These are phyloP conservation scores for Aspergillus funiculosus DNA, from an alignment of 495 filamentous ascomycete genomes.

Conservation along the genomic window DNA sequence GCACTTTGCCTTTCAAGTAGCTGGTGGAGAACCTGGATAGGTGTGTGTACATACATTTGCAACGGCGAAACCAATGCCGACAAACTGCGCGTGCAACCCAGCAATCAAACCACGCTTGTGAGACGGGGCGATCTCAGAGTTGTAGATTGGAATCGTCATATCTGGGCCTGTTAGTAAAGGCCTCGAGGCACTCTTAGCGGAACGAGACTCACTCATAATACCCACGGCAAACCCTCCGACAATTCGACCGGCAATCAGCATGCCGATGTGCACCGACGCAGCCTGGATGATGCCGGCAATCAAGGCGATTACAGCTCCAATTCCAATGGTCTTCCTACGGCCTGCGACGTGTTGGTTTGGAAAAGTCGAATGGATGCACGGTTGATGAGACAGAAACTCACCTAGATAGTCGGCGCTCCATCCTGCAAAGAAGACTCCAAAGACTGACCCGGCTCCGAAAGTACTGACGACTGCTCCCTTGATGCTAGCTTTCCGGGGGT, in stretches of 20 bases:
- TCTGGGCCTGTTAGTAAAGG: neutral
- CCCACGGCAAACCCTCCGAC: constrained; percentile 10
- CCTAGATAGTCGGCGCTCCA: constrained; percentile 11
- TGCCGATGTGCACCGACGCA: constrained; percentile 5
- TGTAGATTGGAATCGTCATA: constrained; percentile 11
- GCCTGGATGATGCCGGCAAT: constrained; percentile 11
- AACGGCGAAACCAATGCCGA: constrained; percentile 9
- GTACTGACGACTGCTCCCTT: constrained; percentile 5
- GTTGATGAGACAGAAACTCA: neutral
- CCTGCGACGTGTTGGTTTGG: neutral
- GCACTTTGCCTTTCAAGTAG: too few species aligned
- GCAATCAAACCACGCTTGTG: constrained; percentile 13
- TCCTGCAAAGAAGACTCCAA: constrained; percentile 10
- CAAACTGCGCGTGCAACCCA: constrained; percentile 11
- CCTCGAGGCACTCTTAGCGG: neutral
- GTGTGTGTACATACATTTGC: constrained; percentile 5
- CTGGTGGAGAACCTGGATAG: neutral
- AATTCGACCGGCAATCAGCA: constrained; percentile 8
- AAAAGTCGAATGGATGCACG: neutral
- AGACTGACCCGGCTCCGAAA: constrained; percentile 9
- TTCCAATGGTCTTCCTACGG: constrained; percentile 8
- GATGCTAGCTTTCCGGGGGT: constrained; percentile 3
- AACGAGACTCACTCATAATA: constrained; percentile 8
- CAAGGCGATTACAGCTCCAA: constrained; percentile 7
- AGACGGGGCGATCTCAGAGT: constrained; percentile 10